Conservation (phyloP, 2,329 filamentous ascomycete genomes). For the Chaetomiaceae sp. region DNA sequence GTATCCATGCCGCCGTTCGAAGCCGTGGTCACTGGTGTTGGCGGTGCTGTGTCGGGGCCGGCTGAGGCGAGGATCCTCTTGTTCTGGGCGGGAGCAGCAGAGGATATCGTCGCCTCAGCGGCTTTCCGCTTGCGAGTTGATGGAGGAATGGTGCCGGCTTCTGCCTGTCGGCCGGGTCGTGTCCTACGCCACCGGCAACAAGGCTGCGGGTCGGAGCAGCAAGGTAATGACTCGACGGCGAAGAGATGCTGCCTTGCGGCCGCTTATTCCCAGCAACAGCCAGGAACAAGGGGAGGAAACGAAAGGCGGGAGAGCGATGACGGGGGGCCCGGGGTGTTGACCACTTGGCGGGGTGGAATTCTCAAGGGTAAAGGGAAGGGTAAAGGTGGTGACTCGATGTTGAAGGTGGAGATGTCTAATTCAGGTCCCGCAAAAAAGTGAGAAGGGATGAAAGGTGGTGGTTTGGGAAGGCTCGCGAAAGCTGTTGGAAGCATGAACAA, state of each 20-base stretch:
- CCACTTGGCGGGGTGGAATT: neutral
- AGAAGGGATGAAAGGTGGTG: neutral
- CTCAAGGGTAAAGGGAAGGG: neutral
- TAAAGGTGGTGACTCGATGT: too few species aligned
- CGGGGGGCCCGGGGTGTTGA: too few species aligned
- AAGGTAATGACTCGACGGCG: neutral
- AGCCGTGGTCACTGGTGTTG: constrained; percentile 52
- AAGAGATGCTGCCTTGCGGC: too few species aligned
- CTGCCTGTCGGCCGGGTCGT: constrained; percentile 8
- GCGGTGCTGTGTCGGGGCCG: constrained; percentile 47
- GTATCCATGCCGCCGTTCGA: constrained; percentile 73
- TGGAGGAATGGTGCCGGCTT: constrained; percentile 53
- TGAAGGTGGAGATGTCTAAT: too few species aligned
- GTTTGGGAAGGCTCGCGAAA: neutral
- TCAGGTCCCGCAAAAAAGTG: too few species aligned
- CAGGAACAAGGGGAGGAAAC: too few species aligned
- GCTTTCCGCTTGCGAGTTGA: constrained; percentile 58
- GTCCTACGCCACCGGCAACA: constrained; percentile 15
- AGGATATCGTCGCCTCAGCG: constrained; percentile 59
- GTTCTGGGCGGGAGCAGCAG: constrained; percentile 39
- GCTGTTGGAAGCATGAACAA: constrained; percentile 4
- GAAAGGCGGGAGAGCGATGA: too few species aligned
- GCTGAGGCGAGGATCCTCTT: constrained; percentile 55
- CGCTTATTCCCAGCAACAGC: too few species aligned
- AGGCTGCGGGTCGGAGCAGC: neutral